Conservation (phyloP, 352 stramenopile genomes). For the Peronospora farinosa region DNA sequence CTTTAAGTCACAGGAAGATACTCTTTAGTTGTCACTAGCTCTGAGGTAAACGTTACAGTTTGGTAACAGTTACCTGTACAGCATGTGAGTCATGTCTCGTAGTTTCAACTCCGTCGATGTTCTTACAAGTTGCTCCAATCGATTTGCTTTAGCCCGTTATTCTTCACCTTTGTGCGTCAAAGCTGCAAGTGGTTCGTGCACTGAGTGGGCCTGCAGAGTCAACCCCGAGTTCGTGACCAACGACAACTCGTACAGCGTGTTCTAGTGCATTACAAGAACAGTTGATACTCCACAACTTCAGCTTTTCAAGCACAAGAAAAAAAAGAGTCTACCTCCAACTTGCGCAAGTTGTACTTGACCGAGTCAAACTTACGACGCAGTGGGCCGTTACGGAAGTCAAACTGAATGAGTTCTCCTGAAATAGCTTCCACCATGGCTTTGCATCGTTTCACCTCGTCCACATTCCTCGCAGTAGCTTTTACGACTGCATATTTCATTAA, state of each 20-base stretch:
- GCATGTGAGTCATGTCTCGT: neutral
- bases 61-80: too few relatives aligned
- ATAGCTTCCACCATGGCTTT: conserved; percentile 84
- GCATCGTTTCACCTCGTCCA: conserved; percentile 71
- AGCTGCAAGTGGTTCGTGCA: conserved; percentile 25
- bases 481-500: conserved; percentile 85
- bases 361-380: conserved; percentile 91
- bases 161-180: conserved; percentile 19
- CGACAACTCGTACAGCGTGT: conserved; percentile 91
- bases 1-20: too few relatives aligned
- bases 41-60: too few relatives aligned
- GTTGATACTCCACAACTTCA: neutral
- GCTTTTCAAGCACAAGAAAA: neutral
- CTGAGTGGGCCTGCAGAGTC: conserved; percentile 39
- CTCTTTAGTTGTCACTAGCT: too few relatives aligned
- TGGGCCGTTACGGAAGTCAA: conserved; percentile 92
- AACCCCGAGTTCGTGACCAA: conserved; percentile 66
- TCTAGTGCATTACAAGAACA: conserved; percentile 32
- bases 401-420: conserved; percentile 87
- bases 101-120: neutral
- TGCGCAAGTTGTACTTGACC: conserved; percentile 92
- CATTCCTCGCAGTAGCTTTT: conserved; percentile 83
- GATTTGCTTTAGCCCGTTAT: conserved; percentile 2
- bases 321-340: conserved; percentile 67
- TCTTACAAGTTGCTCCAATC: neutral